A percentile compares a stretch with the other conserved stretches of the same genome.
Evolutionary conservation across 1,139 yeast genomes (phyloP).

Genomic region (Sugiyamaella castrensis): DNA sequence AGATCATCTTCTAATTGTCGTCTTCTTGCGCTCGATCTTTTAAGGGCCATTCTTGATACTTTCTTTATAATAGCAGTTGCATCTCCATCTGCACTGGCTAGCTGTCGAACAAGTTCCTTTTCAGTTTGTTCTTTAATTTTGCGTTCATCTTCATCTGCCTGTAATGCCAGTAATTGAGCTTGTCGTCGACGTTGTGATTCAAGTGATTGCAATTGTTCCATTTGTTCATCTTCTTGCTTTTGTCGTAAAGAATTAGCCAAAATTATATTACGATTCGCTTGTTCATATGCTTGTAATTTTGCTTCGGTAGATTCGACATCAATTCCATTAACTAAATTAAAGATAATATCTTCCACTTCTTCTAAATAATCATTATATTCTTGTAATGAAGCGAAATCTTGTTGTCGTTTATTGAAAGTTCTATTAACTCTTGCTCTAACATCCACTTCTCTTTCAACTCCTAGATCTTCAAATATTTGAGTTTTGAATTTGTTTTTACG

Average conservation of each 20-base stretch:
- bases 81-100: conserved; percentile 49
- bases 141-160: conserved; percentile 38
- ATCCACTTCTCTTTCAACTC: conserved; percentile 89
- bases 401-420: conserved; percentile 77
- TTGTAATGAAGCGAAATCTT: conserved; percentile 60
- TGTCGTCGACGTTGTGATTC: conserved; percentile 59
- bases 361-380: conserved; percentile 78
- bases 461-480: conserved; percentile 86
- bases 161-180: conserved; percentile 37
- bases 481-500: conserved; percentile 87
- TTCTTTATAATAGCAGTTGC: conserved; percentile 52
- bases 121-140: conserved; percentile 50
- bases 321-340: conserved; percentile 66
- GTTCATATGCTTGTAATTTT: conserved; percentile 67
- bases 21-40: conserved; percentile 64
- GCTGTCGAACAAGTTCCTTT: conserved; percentile 66
- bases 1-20: conserved; percentile 65
- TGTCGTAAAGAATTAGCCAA: conserved; percentile 69
- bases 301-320: conserved; percentile 73
- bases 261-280: conserved; percentile 70
- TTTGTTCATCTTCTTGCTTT: conserved; percentile 62
- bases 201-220: conserved; percentile 67
- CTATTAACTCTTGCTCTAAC: conserved; percentile 72
- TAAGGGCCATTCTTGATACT: conserved; percentile 59
- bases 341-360: conserved; percentile 75